Percentiles rank a stretch among this genome's conserved stretches.
Conservation (phyloP, 371 early-diverging fungal species). For the Apophysomyces ossiformis region DNA sequence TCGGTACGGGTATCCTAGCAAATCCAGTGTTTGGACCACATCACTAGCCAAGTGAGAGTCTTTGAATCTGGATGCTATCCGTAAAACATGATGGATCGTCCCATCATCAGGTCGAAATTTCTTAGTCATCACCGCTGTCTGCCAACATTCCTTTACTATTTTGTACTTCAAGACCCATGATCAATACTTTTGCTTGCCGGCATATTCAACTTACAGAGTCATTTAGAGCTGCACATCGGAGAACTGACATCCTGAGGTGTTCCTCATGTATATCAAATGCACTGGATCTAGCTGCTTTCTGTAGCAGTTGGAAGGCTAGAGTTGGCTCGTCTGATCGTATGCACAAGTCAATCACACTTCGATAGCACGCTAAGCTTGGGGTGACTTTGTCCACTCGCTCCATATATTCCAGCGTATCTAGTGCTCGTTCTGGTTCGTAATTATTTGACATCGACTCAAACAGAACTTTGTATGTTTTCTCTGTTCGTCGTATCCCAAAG, state of each 20-base stretch:
- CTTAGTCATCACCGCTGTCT: slow-evolving; percentile 40
- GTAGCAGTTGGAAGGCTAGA: slow-evolving; percentile 42
- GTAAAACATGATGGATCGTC: slow-evolving; percentile 54
- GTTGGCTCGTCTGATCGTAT: slow-evolving; percentile 22
- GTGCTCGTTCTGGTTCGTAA: slow-evolving; percentile 40
- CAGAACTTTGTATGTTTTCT: slow-evolving; percentile 27
- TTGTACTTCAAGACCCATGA: slow-evolving; percentile 36
- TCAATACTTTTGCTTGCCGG: neutral
- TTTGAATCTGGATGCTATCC: slow-evolving; percentile 61
- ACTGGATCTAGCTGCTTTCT: slow-evolving; percentile 41
- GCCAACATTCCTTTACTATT: slow-evolving; percentile 49
- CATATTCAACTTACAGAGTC: slow-evolving; percentile 42
- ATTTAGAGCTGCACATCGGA: slow-evolving; percentile 52
- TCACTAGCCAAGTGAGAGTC: slow-evolving; percentile 59
- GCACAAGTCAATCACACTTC: slow-evolving; percentile 24
- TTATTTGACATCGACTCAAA: slow-evolving; percentile 39
- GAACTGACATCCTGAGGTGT: slow-evolving; percentile 34
- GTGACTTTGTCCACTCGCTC: slow-evolving; percentile 10
- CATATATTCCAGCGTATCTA: slow-evolving; percentile 49
- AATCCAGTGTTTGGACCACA: slow-evolving; percentile 54
- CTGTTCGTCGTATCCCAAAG: slow-evolving; percentile 17
- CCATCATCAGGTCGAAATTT: slow-evolving; percentile 64
- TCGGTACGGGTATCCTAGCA: slow-evolving; percentile 45
- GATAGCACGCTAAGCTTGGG: slow-evolving; percentile 23
- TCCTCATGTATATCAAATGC: slow-evolving; percentile 33